Evolutionary conservation across 345 rosid genomes (phyloP), one percentile per base, ranked within the genome.

Genomic region (Syzygium jambos): DNA sequence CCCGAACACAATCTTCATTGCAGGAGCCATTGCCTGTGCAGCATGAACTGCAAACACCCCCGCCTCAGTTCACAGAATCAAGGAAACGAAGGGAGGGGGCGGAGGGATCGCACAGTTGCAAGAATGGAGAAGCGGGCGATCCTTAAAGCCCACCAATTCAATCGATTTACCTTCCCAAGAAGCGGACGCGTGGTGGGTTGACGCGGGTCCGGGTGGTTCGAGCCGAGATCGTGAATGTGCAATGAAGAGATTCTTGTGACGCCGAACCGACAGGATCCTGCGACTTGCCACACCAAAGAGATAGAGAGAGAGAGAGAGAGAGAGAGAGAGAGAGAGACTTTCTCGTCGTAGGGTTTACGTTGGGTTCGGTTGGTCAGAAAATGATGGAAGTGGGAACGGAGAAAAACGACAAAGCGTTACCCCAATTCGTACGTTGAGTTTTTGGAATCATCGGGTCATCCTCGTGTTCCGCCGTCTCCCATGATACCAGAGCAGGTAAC

Each of bases 1-100:
- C 54, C 97, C 98, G 85, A 96, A 90, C 52, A 96, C 93, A 87
- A 96, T 93, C 90, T 91, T 96, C 96, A 95, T 95, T 78, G 93
- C 86, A 78, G 96, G 84, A n/a, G 96, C 95, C 98, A 94, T 94
- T 86, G 88, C 77, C 86, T 9, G 49, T 19, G 38, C 82, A 38
- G 14, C 15, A 73, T 43, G 21, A 41, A 38, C 82, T 73, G 82
- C 5, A 19, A 34, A 19, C 82, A 38, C 82, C 82, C 80, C 82
- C 80, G 15, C 11, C 82, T 73, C 82, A 73, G 49, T 38, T 6
- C 49, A 17, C 23, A 19, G 82, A 38, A 73, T 38, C 49, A 73
- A 38, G 82, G 34, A 68, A 34, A 68, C 43, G 46, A 2, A 2
- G 14, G 46, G 25, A 22, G 9, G 46, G 80, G 59, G 9, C 11